phyloP scores from a whole-genome alignment of 1,284 basidiomycete genomes.

The Austropuccinia psidii region DNA sequence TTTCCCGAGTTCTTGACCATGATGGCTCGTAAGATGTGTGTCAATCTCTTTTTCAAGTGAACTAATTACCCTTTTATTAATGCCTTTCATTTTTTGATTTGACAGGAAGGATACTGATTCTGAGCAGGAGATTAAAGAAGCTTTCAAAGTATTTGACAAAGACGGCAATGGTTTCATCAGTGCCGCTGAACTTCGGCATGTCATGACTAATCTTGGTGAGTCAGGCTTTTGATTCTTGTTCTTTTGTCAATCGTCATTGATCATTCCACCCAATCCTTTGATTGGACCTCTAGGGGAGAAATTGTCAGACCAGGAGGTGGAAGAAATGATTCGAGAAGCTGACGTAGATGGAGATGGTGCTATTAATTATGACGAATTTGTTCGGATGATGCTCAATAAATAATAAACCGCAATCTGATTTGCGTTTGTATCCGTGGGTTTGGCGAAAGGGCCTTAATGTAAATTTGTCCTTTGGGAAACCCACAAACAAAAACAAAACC shows the following conservation, averaged over 20 bases:
- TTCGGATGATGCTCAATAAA: constrained; percentile 53
- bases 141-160: constrained; percentile 63
- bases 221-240: background rate
- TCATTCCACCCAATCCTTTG: background rate
- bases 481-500: too few relatives aligned
- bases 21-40: constrained; percentile 84
- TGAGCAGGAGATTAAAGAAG: constrained; percentile 61
- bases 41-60: background rate
- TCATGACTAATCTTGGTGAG: constrained; percentile 79
- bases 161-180: constrained; percentile 59
- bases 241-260: background rate
- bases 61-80: background rate
- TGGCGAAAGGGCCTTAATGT: too few relatives aligned
- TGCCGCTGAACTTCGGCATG: constrained; percentile 66
- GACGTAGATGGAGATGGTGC: constrained; percentile 84
- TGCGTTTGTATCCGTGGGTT: too few relatives aligned
- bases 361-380: constrained; percentile 53
- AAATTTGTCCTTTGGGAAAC: too few relatives aligned
- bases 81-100: background rate
- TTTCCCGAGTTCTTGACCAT: constrained; percentile 86
- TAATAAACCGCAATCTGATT: constrained; percentile 1
- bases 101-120: constrained; percentile 69
- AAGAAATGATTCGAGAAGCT: constrained; percentile 98
- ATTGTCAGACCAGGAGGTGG: constrained; percentile 82
- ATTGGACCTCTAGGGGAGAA: constrained; percentile 59